Evolutionary conservation across 768 basidiomycete species (phyloP).

Genomic region (Podaxis sp.): DNA sequence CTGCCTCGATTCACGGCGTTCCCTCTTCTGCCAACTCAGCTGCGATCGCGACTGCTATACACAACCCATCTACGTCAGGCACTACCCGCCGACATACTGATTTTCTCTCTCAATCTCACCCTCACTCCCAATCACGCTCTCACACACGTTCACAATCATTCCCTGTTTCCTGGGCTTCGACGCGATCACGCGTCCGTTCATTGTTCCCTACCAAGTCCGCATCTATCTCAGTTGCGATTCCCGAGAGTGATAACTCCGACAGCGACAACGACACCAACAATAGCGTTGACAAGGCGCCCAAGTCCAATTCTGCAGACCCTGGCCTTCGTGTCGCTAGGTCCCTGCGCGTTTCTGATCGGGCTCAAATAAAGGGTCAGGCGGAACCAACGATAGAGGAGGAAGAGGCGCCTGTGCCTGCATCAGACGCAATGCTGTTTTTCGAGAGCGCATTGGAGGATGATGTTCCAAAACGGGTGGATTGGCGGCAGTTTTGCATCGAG

Average conservation of each 20-base stretch:
- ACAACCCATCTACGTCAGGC: not conserved
- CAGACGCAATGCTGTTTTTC: constrained; percentile 21
- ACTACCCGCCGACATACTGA: not conserved
- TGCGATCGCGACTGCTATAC: not conserved
- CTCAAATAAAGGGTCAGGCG: constrained; percentile 23
- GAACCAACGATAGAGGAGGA: constrained; percentile 40
- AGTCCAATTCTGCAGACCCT: not conserved
- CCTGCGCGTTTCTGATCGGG: constrained; percentile 26
- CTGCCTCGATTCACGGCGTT: constrained; percentile 30
- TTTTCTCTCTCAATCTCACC: not conserved
- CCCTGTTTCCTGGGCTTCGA: not conserved
- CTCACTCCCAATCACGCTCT: not conserved
- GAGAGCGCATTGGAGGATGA: constrained; percentile 28
- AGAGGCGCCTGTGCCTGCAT: constrained; percentile 25
- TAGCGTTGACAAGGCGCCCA: not conserved
- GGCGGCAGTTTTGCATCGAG: constrained; percentile 57
- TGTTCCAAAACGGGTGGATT: constrained; percentile 41
- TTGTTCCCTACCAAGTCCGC: constrained; percentile 2
- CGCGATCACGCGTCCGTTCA: not conserved
- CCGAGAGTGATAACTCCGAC: not conserved
- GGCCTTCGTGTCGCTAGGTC: constrained; percentile 23
- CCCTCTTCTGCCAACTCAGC: not conserved
- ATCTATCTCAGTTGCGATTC: constrained; percentile 8
- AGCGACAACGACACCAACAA: not conserved
- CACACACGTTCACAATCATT: not conserved